These are phyloP conservation scores for Chernovozyma aurita DNA, from an alignment of 1,139 yeast species.

Conservation along the genomic window DNA sequence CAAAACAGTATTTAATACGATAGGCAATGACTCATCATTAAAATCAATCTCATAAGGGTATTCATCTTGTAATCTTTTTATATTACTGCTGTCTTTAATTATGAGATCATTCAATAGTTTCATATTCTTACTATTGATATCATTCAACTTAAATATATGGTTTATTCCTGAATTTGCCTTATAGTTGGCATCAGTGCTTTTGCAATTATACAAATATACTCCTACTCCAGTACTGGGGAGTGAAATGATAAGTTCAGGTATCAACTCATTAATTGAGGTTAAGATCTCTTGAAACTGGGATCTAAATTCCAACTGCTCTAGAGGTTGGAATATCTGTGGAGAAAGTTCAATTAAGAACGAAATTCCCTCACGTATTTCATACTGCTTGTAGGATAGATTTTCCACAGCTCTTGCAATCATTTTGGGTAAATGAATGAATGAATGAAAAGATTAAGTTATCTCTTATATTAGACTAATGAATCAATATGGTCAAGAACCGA, in stretches of 20 bases:
- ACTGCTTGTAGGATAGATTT: constrained; percentile 21
- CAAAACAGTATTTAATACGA: constrained; percentile 28
- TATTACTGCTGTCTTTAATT: constrained; percentile 22
- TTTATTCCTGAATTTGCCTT: constrained; percentile 25
- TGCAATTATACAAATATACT: constrained; percentile 55
- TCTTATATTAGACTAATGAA: no score
- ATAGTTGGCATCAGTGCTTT: constrained; percentile 21
- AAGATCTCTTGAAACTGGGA: constrained; percentile 50
- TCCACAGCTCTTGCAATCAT: no score
- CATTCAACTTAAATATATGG: constrained; percentile 31
- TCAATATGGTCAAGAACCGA: no score
- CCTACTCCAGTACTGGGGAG: constrained; percentile 66
- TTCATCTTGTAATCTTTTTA: constrained; percentile 13
- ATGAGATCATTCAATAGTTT: constrained; percentile 31
- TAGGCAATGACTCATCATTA: constrained; percentile 31
- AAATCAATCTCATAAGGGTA: constrained; percentile 25
- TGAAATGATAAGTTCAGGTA: constrained; percentile 55
- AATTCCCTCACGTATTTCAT: constrained; percentile 60
- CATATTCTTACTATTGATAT: constrained; percentile 37
- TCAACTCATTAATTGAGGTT: constrained; percentile 48
- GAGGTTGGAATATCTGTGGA: constrained; percentile 38
- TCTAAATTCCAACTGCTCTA: constrained; percentile 29
- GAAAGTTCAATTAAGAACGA: constrained; percentile 60
- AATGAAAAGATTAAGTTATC: neutral
- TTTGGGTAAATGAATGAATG: neutral